A percentile compares a stretch with the other conserved stretches of the same genome.
phyloP scores from a whole-genome alignment of 495 filamentous ascomycete genomes.

The Terfezia claveryi region DNA sequence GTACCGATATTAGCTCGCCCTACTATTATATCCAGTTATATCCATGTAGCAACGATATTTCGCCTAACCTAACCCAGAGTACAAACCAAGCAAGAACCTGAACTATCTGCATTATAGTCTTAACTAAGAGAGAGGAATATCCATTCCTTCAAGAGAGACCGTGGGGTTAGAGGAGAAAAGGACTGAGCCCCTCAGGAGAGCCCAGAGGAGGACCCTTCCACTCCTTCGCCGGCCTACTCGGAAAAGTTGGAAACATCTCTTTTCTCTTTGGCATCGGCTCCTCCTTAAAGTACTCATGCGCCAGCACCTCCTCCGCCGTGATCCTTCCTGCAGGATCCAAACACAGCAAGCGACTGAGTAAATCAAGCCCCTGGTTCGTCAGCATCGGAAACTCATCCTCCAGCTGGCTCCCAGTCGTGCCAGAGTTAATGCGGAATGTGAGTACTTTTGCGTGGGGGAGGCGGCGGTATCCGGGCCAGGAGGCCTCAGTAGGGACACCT shows the following conservation, averaged over 20 bases:
- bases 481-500: constrained; percentile 66
- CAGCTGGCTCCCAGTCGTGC: constrained; percentile 23
- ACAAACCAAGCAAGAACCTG: no score
- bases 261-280: constrained; percentile 69
- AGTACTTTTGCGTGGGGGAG: constrained; percentile 75
- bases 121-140: no score
- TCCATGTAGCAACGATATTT: no score
- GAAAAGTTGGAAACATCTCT: constrained; percentile 79
- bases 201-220: no score
- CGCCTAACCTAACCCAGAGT: no score
- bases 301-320: constrained; percentile 42
- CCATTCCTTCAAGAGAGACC: no score
- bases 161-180: no score
- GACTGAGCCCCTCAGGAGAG: no score
- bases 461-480: constrained; percentile 71
- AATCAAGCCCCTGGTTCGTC: constrained; percentile 45
- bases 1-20: no score
- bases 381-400: constrained; percentile 62
- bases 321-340: constrained; percentile 55
- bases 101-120: no score
- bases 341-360: constrained; percentile 46
- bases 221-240: constrained; percentile 48
- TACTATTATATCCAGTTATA: no score
- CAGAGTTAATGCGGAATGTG: constrained; percentile 26
- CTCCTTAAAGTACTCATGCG: constrained; percentile 71